Percentiles rank a stretch among this genome's conserved stretches.
These are phyloP conservation scores for Arthrobotrys megalospora DNA, from an alignment of 2,329 filamentous ascomycete species.

Conservation along the genomic window DNA sequence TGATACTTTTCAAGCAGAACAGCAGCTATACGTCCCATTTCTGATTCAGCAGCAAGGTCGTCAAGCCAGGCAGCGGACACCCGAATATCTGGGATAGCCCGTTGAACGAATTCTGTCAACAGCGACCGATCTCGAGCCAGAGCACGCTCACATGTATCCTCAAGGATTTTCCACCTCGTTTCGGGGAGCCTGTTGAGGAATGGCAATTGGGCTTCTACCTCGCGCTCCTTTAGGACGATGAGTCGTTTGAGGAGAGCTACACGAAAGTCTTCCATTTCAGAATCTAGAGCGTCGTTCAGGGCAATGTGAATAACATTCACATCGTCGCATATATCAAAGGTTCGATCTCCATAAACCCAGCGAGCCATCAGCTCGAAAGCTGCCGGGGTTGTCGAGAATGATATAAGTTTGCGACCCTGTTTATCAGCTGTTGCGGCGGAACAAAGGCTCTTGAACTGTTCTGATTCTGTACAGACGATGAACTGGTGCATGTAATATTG, in stretches of 20 bases:
- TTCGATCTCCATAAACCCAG: not conserved
- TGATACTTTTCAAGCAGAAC: too few species aligned
- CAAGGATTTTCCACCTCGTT: too few species aligned
- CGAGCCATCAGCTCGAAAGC: not conserved
- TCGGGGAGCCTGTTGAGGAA: too few species aligned
- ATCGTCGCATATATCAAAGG: not conserved
- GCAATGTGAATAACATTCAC: not conserved
- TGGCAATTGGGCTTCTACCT: too few species aligned
- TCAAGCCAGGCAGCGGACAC: too few species aligned
- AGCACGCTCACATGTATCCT: too few species aligned
- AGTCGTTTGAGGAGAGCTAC: not conserved
- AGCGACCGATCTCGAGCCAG: too few species aligned
- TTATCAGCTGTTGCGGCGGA: not conserved
- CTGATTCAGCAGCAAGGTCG: too few species aligned
- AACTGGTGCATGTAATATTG: conserved; percentile 9
- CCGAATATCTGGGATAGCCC: too few species aligned
- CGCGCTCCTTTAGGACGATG: too few species aligned
- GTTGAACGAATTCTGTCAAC: too few species aligned
- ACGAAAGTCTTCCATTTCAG: not conserved
- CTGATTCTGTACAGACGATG: not conserved
- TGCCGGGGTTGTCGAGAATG: not conserved
- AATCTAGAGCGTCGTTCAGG: not conserved
- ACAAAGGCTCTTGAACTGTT: not conserved
- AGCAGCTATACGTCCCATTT: too few species aligned
- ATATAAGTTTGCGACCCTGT: not conserved